phyloP scores from a whole-genome alignment of 2,329 filamentous ascomycete genomes.

The Byssoonygena ceratinophila region DNA sequence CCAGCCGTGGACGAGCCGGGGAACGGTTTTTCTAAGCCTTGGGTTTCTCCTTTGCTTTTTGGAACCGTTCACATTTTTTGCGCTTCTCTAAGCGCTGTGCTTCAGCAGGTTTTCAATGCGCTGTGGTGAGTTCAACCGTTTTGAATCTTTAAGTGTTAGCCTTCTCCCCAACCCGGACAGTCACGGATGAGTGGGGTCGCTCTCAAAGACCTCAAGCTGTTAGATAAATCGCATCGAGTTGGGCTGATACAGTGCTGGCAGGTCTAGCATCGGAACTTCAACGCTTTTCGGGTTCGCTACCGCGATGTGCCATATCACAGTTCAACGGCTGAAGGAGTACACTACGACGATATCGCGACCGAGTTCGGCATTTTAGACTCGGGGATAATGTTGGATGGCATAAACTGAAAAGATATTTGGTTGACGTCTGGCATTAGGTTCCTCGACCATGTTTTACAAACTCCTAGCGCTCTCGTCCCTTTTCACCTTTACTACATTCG shows the following conservation, averaged over 20 bases:
- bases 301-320: neutral
- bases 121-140: neutral
- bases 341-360: neutral
- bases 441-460: constrained; percentile 15
- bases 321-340: neutral
- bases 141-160: neutral
- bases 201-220: no score
- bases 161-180: neutral
- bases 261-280: neutral
- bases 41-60: neutral
- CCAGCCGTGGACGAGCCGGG: neutral
- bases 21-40: neutral
- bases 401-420: neutral
- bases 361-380: neutral
- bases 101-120: neutral
- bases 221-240: no score
- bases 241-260: neutral
- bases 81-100: constrained; percentile 1
- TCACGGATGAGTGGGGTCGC: neutral
- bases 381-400: neutral
- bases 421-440: neutral
- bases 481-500: constrained; percentile 18
- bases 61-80: neutral
- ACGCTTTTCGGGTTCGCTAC: neutral
- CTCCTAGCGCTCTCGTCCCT: constrained; percentile 18